Conservation (phyloP, 495 filamentous ascomycete species). For the Durotheca rogersii region DNA sequence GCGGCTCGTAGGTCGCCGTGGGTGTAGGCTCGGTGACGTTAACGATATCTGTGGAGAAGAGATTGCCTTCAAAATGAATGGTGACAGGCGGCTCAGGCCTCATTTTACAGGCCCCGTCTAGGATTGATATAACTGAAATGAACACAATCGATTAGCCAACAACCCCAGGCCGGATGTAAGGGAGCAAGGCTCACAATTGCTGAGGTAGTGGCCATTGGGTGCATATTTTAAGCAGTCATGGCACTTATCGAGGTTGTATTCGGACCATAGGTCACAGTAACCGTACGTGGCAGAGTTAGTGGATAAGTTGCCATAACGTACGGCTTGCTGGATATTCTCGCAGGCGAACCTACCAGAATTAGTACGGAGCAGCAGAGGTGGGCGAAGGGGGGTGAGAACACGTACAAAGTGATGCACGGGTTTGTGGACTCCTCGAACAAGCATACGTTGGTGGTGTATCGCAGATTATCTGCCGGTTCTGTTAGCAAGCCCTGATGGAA, state of each 20-base stretch:
- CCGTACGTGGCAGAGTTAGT: slow-evolving; percentile 35
- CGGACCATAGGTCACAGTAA: slow-evolving; percentile 46
- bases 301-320: slow-evolving; percentile 41
- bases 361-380: slow-evolving; percentile 12
- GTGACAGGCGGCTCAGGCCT: slow-evolving; percentile 39
- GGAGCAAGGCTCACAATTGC: slow-evolving; percentile 40
- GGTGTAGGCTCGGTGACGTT: slow-evolving; percentile 44
- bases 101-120: slow-evolving; percentile 51
- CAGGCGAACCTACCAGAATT: slow-evolving; percentile 42
- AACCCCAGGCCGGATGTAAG: neutral
- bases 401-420: slow-evolving; percentile 47
- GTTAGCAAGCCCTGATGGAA: slow-evolving; percentile 9
- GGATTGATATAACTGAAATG: slow-evolving; percentile 34
- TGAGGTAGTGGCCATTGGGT: slow-evolving; percentile 30
- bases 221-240: slow-evolving; percentile 34
- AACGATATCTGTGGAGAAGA: slow-evolving; percentile 49
- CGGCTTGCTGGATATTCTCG: slow-evolving; percentile 35
- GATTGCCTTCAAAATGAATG: slow-evolving; percentile 46
- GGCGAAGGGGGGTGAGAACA: neutral
- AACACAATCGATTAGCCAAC: slow-evolving; percentile 16
- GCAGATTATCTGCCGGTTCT: slow-evolving; percentile 44
- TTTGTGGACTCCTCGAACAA: slow-evolving; percentile 35
- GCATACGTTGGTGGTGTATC: slow-evolving; percentile 43
- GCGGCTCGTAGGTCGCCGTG: slow-evolving; percentile 30
- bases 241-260: slow-evolving; percentile 37